Conservation (phyloP, 768 basidiomycete species). For the Russula lepida region DNA sequence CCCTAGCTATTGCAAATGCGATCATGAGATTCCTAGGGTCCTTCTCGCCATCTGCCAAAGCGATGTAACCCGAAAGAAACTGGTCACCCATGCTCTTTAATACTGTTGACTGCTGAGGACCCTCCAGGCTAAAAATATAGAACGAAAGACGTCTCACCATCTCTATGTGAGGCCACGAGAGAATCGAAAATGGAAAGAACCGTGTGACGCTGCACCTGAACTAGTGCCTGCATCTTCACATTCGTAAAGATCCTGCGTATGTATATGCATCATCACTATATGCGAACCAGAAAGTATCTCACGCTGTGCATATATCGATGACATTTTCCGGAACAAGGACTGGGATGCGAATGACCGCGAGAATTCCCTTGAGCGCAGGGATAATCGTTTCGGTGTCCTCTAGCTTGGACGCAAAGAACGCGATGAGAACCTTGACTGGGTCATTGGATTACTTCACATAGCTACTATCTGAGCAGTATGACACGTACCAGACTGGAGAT, state of each 20-base stretch:
- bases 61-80: slow-evolving; percentile 70
- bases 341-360: slow-evolving; percentile 52
- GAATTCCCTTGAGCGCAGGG: slow-evolving; percentile 71
- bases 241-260: slow-evolving; percentile 59
- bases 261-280: neutral
- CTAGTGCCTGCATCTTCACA: slow-evolving; percentile 73
- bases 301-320: slow-evolving; percentile 49
- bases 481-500: slow-evolving; percentile 69
- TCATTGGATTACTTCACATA: neutral
- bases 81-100: slow-evolving; percentile 62
- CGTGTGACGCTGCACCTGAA: slow-evolving; percentile 71
- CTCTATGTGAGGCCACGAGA: slow-evolving; percentile 61
- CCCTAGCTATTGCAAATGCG: slow-evolving; percentile 82
- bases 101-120: slow-evolving; percentile 33
- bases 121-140: neutral
- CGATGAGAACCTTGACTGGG: slow-evolving; percentile 73
- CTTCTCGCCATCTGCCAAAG: slow-evolving; percentile 90
- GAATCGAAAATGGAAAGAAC: slow-evolving; percentile 79
- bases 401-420: slow-evolving; percentile 80
- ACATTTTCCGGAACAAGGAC: slow-evolving; percentile 60
- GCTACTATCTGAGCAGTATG: neutral
- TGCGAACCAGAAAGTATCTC: slow-evolving; percentile 30
- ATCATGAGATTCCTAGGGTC: slow-evolving; percentile 91
- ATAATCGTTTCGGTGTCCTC: slow-evolving; percentile 81
- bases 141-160: slow-evolving; percentile 28